Percentiles rank a stretch among this genome's conserved stretches.
These are phyloP conservation scores for Dovyalis caffra DNA, from an alignment of 345 rosid genomes.

Conservation along the genomic window DNA sequence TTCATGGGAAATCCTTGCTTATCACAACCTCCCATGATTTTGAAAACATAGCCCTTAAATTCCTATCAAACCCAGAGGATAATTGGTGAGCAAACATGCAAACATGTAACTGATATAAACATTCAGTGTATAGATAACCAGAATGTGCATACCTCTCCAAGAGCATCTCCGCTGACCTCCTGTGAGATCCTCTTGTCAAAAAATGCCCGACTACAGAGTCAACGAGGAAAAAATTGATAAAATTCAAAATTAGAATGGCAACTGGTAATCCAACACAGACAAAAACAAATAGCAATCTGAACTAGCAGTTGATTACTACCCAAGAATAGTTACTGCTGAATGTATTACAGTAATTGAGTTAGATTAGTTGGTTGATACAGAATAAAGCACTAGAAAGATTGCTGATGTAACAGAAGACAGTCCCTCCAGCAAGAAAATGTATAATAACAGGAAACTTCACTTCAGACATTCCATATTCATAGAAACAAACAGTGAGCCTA, in stretches of 20 bases:
- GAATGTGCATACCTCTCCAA: constrained; percentile 54
- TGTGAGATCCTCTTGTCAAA: constrained; percentile 75
- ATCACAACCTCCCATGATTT: constrained; percentile 95
- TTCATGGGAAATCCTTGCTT: constrained; percentile 96
- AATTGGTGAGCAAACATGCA: constrained; percentile 11
- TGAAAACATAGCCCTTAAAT: constrained; percentile 82
- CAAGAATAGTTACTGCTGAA: not conserved
- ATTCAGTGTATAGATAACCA: not conserved
- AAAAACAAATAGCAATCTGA: not conserved
- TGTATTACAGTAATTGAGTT: not conserved
- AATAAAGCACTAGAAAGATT: not conserved
- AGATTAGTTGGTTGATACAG: not conserved
- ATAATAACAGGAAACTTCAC: not conserved
- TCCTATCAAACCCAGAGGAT: constrained; percentile 35
- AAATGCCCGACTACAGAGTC: constrained; percentile 48
- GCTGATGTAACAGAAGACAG: not conserved
- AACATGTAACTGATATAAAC: not conserved
- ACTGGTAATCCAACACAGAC: not conserved
- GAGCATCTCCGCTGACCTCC: constrained; percentile 75
- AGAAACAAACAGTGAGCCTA: not conserved
- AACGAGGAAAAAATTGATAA: not conserved
- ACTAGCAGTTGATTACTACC: not conserved
- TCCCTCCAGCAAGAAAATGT: not conserved
- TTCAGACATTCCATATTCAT: not conserved
- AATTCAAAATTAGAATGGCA: not conserved